Conservation (phyloP, 768 basidiomycete species). For the Hemileccinum rubropunctum region DNA sequence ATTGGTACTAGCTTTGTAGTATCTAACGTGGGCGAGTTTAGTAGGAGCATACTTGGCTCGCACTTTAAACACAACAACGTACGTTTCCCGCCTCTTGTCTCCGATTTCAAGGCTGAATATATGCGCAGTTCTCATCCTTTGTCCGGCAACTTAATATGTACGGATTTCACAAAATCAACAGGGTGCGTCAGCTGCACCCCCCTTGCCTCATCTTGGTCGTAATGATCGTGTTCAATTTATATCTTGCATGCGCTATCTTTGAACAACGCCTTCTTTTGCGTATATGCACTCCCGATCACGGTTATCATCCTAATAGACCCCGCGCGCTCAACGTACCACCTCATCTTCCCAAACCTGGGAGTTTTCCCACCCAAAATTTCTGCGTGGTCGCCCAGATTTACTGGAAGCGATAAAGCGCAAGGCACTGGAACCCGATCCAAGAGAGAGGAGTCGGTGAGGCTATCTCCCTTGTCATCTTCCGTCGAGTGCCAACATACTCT, state of each 20-base stretch:
- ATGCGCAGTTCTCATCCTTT: slow-evolving; percentile 81
- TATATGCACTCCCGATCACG: neutral
- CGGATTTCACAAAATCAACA: slow-evolving; percentile 92
- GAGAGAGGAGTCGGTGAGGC: slow-evolving; percentile 31
- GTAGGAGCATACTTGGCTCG: slow-evolving; percentile 76
- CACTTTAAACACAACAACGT: slow-evolving; percentile 93
- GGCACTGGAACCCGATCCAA: slow-evolving; percentile 77
- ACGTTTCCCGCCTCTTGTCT: slow-evolving; percentile 32
- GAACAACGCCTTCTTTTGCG: too few relatives aligned
- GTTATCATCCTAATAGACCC: slow-evolving; percentile 47
- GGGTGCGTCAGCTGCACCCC: slow-evolving; percentile 45
- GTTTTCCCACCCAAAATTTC: slow-evolving; percentile 84
- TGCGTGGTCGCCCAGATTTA: slow-evolving; percentile 75
- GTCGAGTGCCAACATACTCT: slow-evolving; percentile 1
- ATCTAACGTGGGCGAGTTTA: slow-evolving; percentile 83
- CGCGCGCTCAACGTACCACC: slow-evolving; percentile 78
- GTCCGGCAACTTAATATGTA: slow-evolving; percentile 96
- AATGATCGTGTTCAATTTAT: slow-evolving; percentile 9
- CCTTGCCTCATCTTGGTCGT: slow-evolving; percentile 4
- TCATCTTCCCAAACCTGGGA: slow-evolving; percentile 85
- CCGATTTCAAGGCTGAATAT: slow-evolving; percentile 6
- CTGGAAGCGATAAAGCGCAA: slow-evolving; percentile 87
- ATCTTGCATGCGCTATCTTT: neutral
- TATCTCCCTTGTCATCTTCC: neutral
- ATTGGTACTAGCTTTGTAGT: slow-evolving; percentile 84